Conservation (phyloP, 140 eudicot species). For the Flaveria floridana region DNA sequence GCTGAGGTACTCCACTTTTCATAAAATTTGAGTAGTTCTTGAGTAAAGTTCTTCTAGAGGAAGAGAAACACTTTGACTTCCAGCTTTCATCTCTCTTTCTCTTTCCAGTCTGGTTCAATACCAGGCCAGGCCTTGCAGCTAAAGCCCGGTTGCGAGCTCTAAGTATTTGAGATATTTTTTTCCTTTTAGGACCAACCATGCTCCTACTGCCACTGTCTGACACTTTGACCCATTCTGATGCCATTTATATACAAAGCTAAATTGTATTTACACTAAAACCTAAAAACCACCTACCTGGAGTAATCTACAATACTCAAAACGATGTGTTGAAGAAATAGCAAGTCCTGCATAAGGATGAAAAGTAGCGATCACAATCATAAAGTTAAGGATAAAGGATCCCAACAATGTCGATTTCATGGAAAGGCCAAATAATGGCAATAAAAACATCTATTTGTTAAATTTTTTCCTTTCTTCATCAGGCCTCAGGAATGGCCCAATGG, state of each 20-base stretch:
- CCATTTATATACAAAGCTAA: conserved; percentile 54
- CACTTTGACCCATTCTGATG: conserved; percentile 56
- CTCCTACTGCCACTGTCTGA: conserved; percentile 47
- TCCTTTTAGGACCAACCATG: conserved; percentile 56
- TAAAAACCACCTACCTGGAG: conserved; percentile 26
- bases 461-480: not conserved
- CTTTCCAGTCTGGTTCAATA: conserved; percentile 44
- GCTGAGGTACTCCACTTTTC: conserved; percentile 60
- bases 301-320: conserved; percentile 20
- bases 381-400: not conserved
- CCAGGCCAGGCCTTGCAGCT: conserved; percentile 34
- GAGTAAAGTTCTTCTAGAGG: conserved; percentile 40
- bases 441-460: not conserved
- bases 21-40: conserved; percentile 58
- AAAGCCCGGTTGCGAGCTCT: conserved; percentile 34
- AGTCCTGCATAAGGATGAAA: conserved; percentile 26
- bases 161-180: conserved; percentile 36
- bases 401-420: not conserved
- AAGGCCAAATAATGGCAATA: not conserved
- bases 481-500: not conserved
- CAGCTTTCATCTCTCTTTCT: conserved; percentile 60
- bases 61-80: conserved; percentile 32
- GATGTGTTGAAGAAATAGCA: conserved; percentile 23
- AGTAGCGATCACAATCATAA: conserved; percentile 16
- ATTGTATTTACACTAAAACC: conserved; percentile 40